Evolutionary conservation across 1,139 yeast genomes (phyloP), one percentile per base, ranked within the genome.

Genomic region (Zhuliangozyma blackwelliae): DNA sequence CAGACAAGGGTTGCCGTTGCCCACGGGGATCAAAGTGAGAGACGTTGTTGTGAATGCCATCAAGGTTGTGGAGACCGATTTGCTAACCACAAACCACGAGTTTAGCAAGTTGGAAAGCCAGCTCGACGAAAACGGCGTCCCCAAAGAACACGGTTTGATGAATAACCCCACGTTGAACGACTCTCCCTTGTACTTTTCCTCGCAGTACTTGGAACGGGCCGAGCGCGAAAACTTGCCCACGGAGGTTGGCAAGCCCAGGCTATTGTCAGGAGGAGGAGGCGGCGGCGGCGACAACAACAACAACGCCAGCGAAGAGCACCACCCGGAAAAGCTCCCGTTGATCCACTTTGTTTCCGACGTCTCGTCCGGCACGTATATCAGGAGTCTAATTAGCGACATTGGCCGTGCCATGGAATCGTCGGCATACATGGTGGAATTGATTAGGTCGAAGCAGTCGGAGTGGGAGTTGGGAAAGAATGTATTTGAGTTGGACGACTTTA

Each of bases 321-420:
- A 58, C 28, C 69, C 68, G 2, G 67, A 56, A 21, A 55, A 54
- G 39, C 57, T 69, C 27, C 96, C 96, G 1, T 49, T 83, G 39
- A 51, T 89, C 28, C 92, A 84, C 50, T 75, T 92, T 47, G 73
- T 74, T 10, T 77, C 95, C 10, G 76, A 78, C 32, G 98, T 92
- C 1, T 85, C 96, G 1, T 88, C 97, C 0, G 99, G 99, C 1
- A 92, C 98, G 0, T 94, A 94, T 52, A 90, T 94, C 35, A 74
- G 98, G 47, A 85, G 97, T 11, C 65, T 94, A 40, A 72, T 92
- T 33, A 88, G 95, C 59, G 98, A 94, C 52, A 72, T 87, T 34
- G 97, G 96, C 2, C 75, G 86, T 43, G 83, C 92, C 0, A 63
- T 90, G 54, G 82, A 82, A 12, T 78, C 90, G 0, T 79, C 89